These are phyloP conservation scores for Patellifolia procumbens DNA, from an alignment of 179 eudicot genomes.

Conservation along the genomic window DNA sequence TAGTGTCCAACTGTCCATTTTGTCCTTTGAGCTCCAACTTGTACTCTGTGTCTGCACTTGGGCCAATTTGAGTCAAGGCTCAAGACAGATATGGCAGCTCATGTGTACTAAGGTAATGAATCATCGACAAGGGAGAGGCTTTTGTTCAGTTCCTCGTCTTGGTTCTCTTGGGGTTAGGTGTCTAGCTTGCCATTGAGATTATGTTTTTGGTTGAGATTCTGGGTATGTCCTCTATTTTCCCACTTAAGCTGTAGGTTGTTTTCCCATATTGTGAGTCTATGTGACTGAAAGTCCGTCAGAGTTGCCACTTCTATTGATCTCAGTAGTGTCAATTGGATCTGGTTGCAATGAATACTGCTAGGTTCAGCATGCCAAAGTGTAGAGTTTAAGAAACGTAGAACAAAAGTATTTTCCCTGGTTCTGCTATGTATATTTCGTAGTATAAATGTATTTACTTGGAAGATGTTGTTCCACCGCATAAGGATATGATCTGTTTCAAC, in stretches of 20 bases:
- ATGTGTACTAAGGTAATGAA: too few relatives aligned
- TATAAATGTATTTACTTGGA: background rate
- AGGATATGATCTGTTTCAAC: conserved; percentile 1
- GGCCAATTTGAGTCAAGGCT: too few relatives aligned
- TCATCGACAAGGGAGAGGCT: too few relatives aligned
- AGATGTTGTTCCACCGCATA: background rate
- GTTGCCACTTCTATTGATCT: background rate
- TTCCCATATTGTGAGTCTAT: background rate
- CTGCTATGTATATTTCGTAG: background rate
- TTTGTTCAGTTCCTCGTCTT: too few relatives aligned
- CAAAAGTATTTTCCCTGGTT: background rate
- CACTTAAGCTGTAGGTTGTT: background rate
- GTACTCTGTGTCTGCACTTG: too few relatives aligned
- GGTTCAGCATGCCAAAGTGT: background rate
- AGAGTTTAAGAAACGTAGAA: background rate
- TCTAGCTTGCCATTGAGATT: too few relatives aligned
- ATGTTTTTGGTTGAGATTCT: too few relatives aligned
- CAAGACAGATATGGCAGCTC: too few relatives aligned
- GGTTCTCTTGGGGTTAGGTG: too few relatives aligned
- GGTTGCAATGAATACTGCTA: background rate
- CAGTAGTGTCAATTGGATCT: background rate
- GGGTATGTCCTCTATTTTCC: background rate
- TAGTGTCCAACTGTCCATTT: too few relatives aligned
- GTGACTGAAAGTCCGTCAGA: background rate
- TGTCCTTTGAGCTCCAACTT: too few relatives aligned